These are phyloP conservation scores for Beverwykella pulmonaria DNA, from an alignment of 495 filamentous ascomycete species.

Conservation along the genomic window DNA sequence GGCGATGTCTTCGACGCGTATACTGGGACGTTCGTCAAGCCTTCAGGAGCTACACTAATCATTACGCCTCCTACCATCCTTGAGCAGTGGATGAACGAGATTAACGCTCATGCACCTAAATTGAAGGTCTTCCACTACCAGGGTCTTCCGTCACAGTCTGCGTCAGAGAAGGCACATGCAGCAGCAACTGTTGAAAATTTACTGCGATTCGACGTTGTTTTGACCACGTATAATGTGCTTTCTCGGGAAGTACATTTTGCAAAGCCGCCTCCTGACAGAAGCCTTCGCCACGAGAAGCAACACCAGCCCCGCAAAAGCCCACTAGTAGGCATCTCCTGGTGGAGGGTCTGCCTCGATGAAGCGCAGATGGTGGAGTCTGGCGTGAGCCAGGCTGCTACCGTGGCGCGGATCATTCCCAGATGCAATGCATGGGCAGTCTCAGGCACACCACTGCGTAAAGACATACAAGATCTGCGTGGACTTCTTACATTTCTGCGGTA, in stretches of 20 bases:
- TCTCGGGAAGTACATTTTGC: constrained; percentile 77
- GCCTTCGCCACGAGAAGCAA: constrained; percentile 65
- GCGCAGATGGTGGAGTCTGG: constrained; percentile 94
- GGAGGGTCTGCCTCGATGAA: constrained; percentile 91
- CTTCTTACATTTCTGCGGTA: constrained; percentile 80
- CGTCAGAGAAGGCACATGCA: constrained; percentile 40
- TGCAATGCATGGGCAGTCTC: constrained; percentile 91
- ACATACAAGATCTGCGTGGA: constrained; percentile 68
- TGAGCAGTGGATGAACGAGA: constrained; percentile 84
- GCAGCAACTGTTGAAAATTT: constrained; percentile 56
- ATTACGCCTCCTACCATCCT: constrained; percentile 80
- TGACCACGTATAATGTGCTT: constrained; percentile 85
- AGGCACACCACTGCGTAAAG: constrained; percentile 82
- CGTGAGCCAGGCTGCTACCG: constrained; percentile 76
- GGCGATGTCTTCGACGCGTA: constrained; percentile 37
- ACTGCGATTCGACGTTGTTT: constrained; percentile 70
- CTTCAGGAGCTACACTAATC: constrained; percentile 74
- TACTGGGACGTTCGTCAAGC: constrained; percentile 46
- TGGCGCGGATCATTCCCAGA: constrained; percentile 78
- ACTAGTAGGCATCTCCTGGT: constrained; percentile 79
- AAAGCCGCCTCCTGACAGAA: constrained; percentile 62
- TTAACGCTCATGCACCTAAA: constrained; percentile 66
- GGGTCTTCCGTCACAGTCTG: constrained; percentile 40
- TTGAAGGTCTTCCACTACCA: constrained; percentile 55
- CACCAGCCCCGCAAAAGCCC: constrained; percentile 73